Percentiles rank a stretch among this genome's conserved stretches.
phyloP scores from a whole-genome alignment of 176 grass and related monocot species.

The Triticum timopheevii region DNA sequence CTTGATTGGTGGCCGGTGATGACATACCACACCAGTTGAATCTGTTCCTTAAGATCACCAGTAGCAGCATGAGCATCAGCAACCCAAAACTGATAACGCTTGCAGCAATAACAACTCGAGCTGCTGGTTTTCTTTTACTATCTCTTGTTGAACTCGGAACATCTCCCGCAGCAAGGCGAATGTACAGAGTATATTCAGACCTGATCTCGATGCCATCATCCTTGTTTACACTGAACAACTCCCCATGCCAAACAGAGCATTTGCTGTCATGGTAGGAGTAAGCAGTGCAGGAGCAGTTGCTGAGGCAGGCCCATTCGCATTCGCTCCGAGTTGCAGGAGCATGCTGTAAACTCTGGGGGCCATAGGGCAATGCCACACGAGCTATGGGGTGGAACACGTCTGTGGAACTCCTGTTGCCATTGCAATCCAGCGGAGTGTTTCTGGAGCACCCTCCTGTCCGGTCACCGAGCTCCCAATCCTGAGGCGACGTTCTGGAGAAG shows the following conservation, averaged over 20 bases:
- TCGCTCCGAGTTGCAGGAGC: conserved; percentile 19
- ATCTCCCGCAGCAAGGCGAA: background rate
- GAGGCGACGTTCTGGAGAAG: background rate
- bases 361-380: conserved; percentile 21
- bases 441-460: conserved; percentile 36
- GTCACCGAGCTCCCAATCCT: conserved; percentile 30
- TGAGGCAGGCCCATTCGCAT: conserved; percentile 33
- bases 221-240: background rate
- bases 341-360: background rate
- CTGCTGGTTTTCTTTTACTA: background rate
- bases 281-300: conserved; percentile 27
- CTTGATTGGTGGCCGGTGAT: background rate
- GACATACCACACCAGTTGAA: background rate
- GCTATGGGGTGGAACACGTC: conserved; percentile 40
- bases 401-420: background rate
- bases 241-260: background rate
- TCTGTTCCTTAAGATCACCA: background rate
- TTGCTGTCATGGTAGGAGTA: background rate
- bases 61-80: background rate
- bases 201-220: background rate
- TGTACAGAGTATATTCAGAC: background rate
- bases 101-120: background rate
- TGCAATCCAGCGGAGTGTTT: conserved; percentile 33
- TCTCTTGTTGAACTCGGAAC: background rate
- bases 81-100: background rate